Percentiles rank a stretch among this genome's conserved stretches.
Evolutionary conservation across 164 flowering plant species (phyloP).

Genomic region (Umbellularia californica): DNA sequence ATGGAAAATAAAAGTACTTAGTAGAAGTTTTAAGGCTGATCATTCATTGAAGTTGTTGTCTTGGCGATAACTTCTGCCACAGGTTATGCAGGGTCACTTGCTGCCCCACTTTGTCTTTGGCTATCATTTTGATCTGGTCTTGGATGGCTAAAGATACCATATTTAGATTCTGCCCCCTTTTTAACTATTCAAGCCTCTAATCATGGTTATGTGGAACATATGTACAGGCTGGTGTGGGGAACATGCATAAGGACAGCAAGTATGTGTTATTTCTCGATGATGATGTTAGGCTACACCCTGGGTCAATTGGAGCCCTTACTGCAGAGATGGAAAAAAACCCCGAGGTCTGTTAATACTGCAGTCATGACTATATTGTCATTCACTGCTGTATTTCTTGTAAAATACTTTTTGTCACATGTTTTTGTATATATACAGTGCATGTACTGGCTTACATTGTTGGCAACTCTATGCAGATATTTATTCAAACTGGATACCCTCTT

Average conservation of each 20-base stretch:
- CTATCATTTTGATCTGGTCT: not conserved
- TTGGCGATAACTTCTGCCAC: not conserved
- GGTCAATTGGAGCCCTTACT: slow-evolving; percentile 86
- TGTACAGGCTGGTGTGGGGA: slow-evolving; percentile 77
- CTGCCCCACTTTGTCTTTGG: not conserved
- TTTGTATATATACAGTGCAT: not conserved
- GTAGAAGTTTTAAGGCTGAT: not conserved
- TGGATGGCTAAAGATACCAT: not conserved
- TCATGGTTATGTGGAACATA: not conserved
- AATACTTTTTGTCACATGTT: not conserved
- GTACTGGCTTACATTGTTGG: slow-evolving; percentile 3
- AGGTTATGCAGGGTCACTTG: not conserved
- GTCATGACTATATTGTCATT: not conserved
- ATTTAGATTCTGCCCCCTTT: not conserved
- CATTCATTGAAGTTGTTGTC: not conserved
- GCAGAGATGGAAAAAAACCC: slow-evolving; percentile 93
- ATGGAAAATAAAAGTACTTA: slow-evolving; percentile 1
- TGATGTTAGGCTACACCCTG: slow-evolving; percentile 97
- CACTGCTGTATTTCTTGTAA: not conserved
- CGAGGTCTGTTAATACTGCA: slow-evolving; percentile 41
- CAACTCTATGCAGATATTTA: slow-evolving; percentile 73
- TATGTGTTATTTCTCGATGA: slow-evolving; percentile 93
- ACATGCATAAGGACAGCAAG: slow-evolving; percentile 88
- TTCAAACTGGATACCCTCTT: slow-evolving; percentile 98
- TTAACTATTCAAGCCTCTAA: not conserved